A percentile compares a stretch with the other conserved stretches of the same genome.
Evolutionary conservation across 495 filamentous ascomycete species (phyloP).

Genomic region (Massariosphaeria phaeospora): DNA sequence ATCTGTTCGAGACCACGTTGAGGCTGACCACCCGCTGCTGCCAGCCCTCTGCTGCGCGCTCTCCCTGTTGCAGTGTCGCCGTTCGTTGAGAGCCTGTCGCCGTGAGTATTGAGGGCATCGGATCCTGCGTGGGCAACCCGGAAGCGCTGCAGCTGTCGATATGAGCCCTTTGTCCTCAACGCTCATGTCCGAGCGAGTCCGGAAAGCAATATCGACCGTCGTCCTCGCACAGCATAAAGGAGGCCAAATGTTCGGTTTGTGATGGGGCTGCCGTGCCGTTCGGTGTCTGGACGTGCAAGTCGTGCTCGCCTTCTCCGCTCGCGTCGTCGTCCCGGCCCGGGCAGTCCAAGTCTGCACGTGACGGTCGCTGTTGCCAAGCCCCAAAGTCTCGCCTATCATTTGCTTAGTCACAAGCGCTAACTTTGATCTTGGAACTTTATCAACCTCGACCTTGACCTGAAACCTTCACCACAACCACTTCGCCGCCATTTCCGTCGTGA

Average conservation of each 20-base stretch:
- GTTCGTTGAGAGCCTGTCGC: no score
- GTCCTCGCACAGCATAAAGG: neutral
- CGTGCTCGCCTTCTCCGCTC: neutral
- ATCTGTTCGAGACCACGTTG: neutral
- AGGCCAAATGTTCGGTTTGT: neutral
- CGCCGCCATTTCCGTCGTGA: no score
- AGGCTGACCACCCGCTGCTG: neutral
- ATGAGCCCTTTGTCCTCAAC: neutral
- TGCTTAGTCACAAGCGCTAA: no score
- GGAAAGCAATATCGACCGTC: neutral
- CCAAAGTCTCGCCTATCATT: no score
- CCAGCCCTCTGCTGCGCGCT: neutral
- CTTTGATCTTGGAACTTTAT: no score
- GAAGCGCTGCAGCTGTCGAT: neutral
- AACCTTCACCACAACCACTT: no score
- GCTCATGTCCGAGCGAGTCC: conserved; percentile 15
- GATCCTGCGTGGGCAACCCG: neutral
- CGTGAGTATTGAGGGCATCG: no score
- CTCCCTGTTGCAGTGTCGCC: neutral
- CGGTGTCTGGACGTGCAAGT: neutral
- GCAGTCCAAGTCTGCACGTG: no score
- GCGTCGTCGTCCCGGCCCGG: neutral
- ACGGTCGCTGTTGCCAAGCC: no score
- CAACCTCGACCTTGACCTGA: no score
- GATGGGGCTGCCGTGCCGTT: conserved; percentile 1